These are phyloP conservation scores for Exophiala sp. DNA, from an alignment of 2,329 filamentous ascomycete genomes.

Conservation along the genomic window DNA sequence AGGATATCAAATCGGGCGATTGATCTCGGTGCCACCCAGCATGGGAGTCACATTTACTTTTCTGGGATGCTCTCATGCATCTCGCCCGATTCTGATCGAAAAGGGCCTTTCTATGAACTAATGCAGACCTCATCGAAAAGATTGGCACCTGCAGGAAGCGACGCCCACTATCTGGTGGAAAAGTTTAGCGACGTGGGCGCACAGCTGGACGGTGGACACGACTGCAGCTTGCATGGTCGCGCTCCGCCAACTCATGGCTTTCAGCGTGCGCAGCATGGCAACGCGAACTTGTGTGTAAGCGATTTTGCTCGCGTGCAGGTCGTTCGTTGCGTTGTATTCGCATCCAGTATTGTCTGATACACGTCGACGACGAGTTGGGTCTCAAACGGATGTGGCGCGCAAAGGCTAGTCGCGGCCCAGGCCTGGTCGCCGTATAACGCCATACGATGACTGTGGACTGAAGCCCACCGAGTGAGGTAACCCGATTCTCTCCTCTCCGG, in stretches of 20 bases:
- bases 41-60: background rate
- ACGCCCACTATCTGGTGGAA: background rate
- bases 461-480: background rate
- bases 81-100: background rate
- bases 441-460: conserved; percentile 9
- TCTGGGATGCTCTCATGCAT: background rate
- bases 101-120: background rate
- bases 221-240: background rate
- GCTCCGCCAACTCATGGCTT: background rate
- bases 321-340: background rate
- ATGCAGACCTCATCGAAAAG: background rate
- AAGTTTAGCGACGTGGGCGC: background rate
- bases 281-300: background rate
- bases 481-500: background rate
- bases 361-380: background rate
- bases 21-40: background rate
- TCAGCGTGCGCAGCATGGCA: background rate
- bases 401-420: conserved; percentile 11
- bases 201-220: background rate
- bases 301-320: background rate
- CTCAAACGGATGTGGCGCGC: background rate
- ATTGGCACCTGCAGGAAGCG: background rate
- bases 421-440: conserved; percentile 19
- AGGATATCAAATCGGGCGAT: background rate
- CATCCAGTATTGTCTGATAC: background rate